phyloP scores from a whole-genome alignment of 495 filamentous ascomycete genomes.

The Parmelia sp. region DNA sequence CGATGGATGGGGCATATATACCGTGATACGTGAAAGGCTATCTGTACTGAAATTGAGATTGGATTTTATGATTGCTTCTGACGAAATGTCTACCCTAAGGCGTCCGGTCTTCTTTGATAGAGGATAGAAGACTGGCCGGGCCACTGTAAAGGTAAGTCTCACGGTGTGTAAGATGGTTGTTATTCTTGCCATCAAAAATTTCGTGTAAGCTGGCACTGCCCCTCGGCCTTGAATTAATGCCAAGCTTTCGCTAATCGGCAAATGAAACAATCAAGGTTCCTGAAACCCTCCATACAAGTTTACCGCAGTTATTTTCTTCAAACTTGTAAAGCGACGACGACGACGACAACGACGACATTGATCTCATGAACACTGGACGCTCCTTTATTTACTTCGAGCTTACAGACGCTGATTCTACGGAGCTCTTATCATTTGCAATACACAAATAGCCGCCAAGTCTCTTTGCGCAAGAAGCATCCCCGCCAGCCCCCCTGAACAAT shows the following conservation, averaged over 20 bases:
- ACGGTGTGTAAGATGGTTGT: too few relatives aligned
- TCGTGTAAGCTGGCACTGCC: too few relatives aligned
- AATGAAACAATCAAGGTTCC: slow-evolving; percentile 11
- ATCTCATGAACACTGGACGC: not conserved
- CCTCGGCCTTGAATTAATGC: too few relatives aligned
- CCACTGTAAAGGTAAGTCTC: too few relatives aligned
- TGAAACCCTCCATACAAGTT: slow-evolving; percentile 8
- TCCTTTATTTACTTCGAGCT: not conserved
- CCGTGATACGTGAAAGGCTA: too few relatives aligned
- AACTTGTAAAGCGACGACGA: slow-evolving; percentile 1
- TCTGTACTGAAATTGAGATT: too few relatives aligned
- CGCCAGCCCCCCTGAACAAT: not conserved
- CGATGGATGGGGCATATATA: too few relatives aligned
- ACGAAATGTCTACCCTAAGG: too few relatives aligned
- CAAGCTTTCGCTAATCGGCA: slow-evolving; percentile 3
- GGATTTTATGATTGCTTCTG: too few relatives aligned
- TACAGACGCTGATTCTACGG: not conserved
- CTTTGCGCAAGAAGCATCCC: not conserved
- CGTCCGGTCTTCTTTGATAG: too few relatives aligned
- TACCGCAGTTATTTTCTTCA: slow-evolving; percentile 10
- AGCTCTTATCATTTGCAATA: not conserved
- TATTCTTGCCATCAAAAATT: too few relatives aligned
- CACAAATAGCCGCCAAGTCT: not conserved
- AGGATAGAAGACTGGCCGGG: too few relatives aligned
- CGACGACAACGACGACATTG: slow-evolving; percentile 6